phyloP scores from a whole-genome alignment of 2,329 filamentous ascomycete genomes.

The Penicillium sumatraense region DNA sequence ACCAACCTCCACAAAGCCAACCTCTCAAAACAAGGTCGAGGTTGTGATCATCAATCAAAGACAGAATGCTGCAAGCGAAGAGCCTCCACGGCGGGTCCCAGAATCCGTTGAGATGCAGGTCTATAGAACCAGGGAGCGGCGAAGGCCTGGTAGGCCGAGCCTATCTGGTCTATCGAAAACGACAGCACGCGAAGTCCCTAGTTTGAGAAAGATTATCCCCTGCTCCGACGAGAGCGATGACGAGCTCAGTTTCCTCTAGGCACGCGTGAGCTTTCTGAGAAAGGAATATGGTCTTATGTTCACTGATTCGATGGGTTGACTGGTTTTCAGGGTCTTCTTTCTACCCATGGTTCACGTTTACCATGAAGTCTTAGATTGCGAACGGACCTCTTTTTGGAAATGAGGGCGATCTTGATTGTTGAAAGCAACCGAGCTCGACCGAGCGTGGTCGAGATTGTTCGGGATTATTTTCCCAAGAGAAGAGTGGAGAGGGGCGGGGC shows the following conservation, averaged over 20 bases:
- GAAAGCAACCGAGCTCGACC: not conserved
- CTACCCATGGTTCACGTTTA: not conserved
- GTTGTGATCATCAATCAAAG: conserved; percentile 39
- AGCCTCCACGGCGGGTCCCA: not conserved
- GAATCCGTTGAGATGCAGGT: conserved; percentile 21
- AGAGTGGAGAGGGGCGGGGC: conserved; percentile 6
- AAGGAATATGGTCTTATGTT: not conserved
- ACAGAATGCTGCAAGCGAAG: conserved; percentile 2
- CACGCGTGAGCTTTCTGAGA: conserved; percentile 1
- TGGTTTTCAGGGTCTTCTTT: not conserved
- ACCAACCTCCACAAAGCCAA: not conserved
- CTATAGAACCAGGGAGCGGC: conserved; percentile 21
- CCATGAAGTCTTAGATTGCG: conserved; percentile 2
- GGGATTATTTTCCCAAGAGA: conserved; percentile 4
- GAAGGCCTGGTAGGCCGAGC: conserved; percentile 17
- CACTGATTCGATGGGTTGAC: not conserved
- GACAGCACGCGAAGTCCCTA: conserved; percentile 6
- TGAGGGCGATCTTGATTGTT: not conserved
- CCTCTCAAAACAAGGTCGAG: conserved; percentile 25
- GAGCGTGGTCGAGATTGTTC: not conserved
- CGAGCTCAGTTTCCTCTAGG: conserved; percentile 42
- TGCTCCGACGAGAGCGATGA: conserved; percentile 42
- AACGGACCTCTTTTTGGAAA: conserved; percentile 5
- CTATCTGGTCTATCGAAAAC: conserved; percentile 4
- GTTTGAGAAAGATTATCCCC: conserved; percentile 26